Evolutionary conservation across 352 stramenopile genomes (phyloP).

Genomic region (Phytophthora ramorum): DNA sequence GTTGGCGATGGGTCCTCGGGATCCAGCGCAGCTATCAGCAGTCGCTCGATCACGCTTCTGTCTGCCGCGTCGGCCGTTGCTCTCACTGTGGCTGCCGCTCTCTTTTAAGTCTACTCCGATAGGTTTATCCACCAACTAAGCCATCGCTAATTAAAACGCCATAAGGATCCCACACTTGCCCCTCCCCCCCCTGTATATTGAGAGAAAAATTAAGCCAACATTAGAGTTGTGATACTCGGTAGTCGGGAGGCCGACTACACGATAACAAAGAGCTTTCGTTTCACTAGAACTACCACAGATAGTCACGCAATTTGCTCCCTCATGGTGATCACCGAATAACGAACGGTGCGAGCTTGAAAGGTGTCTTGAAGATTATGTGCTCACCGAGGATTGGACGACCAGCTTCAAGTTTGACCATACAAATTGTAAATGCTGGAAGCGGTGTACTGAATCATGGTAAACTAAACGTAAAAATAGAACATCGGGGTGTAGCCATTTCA

Average conservation of each 20-base stretch:
- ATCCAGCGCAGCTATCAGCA: slow-evolving; percentile 6
- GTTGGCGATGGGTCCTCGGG: slow-evolving; percentile 10
- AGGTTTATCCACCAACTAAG: slow-evolving; percentile 6
- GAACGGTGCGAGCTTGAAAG: no score
- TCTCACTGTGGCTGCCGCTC: slow-evolving; percentile 6
- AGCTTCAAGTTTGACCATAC: background rate
- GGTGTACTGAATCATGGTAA: no score
- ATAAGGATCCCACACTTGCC: background rate
- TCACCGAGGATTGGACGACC: background rate
- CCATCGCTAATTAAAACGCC: slow-evolving; percentile 9
- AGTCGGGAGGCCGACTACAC: no score
- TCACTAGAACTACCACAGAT: background rate
- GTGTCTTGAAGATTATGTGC: no score
- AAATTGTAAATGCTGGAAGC: background rate
- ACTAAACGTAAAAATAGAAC: background rate
- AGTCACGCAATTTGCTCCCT: no score
- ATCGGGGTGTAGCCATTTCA: no score
- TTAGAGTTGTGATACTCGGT: no score
- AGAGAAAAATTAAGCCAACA: no score
- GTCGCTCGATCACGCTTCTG: slow-evolving; percentile 14
- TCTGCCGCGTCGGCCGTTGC: slow-evolving; percentile 10
- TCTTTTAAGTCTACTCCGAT: slow-evolving; percentile 15
- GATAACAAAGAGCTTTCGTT: no score
- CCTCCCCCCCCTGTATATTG: no score
- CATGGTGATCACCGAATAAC: no score